Percentiles rank a stretch among this genome's conserved stretches.
These are phyloP conservation scores for Entomortierella beljakovae DNA, from an alignment of 192 early-diverging fungal genomes.

Conservation along the genomic window DNA sequence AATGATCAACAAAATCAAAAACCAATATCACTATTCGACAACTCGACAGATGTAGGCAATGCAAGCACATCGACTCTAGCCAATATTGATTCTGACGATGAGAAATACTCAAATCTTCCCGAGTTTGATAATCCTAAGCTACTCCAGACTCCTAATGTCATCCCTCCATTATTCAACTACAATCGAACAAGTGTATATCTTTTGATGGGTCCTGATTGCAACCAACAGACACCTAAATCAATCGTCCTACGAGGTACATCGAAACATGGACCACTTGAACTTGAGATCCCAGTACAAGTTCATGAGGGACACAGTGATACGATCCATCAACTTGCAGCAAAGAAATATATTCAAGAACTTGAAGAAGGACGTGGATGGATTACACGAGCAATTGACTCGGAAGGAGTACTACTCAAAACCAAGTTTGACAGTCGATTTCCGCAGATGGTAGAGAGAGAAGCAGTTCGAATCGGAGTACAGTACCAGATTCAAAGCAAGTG, in stretches of 20 bases:
- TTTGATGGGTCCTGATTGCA: slow-evolving; percentile 47
- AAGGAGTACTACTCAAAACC: background rate
- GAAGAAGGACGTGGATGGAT: slow-evolving; percentile 60
- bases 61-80: background rate
- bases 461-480: slow-evolving; percentile 48
- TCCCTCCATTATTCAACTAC: slow-evolving; percentile 46
- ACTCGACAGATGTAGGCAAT: slow-evolving; percentile 17
- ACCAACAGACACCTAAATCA: slow-evolving; percentile 22
- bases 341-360: slow-evolving; percentile 56
- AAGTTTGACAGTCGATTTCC: slow-evolving; percentile 9
- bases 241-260: slow-evolving; percentile 46
- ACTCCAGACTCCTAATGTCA: slow-evolving; percentile 50
- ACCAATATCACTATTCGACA: slow-evolving; percentile 25
- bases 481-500: slow-evolving; percentile 39
- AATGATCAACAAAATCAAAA: slow-evolving; percentile 16
- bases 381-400: slow-evolving; percentile 17
- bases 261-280: slow-evolving; percentile 55
- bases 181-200: slow-evolving; percentile 54
- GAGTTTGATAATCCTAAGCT: slow-evolving; percentile 23
- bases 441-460: slow-evolving; percentile 40
- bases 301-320: slow-evolving; percentile 17
- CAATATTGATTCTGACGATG: slow-evolving; percentile 9
- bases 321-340: slow-evolving; percentile 58
- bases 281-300: slow-evolving; percentile 49
- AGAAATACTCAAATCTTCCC: slow-evolving; percentile 8